Evolutionary conservation across 2,329 filamentous ascomycete species (phyloP), one percentile per base, ranked within the genome.

Genomic region (Sporothrix protearum): DNA sequence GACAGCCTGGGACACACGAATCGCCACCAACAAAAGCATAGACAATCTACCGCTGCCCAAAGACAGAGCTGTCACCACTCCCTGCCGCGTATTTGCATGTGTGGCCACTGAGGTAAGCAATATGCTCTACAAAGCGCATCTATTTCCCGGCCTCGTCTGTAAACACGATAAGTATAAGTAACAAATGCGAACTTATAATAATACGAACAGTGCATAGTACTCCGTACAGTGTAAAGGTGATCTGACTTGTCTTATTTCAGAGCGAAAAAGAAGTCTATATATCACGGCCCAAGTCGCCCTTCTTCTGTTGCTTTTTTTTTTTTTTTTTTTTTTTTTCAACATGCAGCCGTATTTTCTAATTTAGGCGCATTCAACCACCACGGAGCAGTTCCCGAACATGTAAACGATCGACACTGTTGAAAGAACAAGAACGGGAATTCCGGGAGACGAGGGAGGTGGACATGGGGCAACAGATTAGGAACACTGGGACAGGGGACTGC

Each of bases 321-420:
- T 6, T 57, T 55, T 22, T 69, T 69, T 33, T 57, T 42, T 69
- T 10, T 30, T 69, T 6, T 53, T 33, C 28, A 14, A 42, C 5
- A n/a, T 19, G 2, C 22, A n/a, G n/a, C n/a, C n/a, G n/a, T n/a
- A n/a, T 33, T 59, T 8, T 69, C 42, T 70, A 61, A 39, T 70
- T 63, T 70, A 63, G 33, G 51, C 28, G 69, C 47, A 66, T 71
- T 67, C 33, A 57, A 67, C 47, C 61, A 57, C n/a, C 57, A 53
- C 42, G 55, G 55, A 64, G 61, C 14, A 30, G 42, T 67, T 67
- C 59, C 57, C 69, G 47, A 67, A 71, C 67, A 57, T 22, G 57
- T 49, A 25, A 67, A 55, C 42, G 69, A 71, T 71, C 59, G 33
- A 57, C 69, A 33, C 9, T 61, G 28, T 8, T 33, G 7, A n/a